Evolutionary conservation across 495 filamentous ascomycete species (phyloP).

Genomic region (Penicillium simplicissimum): DNA sequence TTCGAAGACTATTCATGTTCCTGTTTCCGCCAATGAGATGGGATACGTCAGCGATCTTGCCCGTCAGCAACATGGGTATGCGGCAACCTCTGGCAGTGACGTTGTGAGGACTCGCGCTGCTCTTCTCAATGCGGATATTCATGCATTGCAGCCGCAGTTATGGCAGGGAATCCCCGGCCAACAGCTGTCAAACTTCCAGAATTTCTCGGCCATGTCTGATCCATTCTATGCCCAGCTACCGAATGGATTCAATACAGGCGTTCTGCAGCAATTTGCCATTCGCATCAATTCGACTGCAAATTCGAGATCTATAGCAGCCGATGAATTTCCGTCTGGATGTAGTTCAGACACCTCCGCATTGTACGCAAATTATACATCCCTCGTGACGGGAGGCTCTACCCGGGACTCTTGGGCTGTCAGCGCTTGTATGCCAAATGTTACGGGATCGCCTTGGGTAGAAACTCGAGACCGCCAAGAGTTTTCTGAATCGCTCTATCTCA

Average conservation of each 20-base stretch:
- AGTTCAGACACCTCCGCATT: not conserved
- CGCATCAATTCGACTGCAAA: constrained; percentile 27
- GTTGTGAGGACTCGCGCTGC: constrained; percentile 15
- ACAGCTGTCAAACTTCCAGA: constrained; percentile 9
- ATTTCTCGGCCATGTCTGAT: constrained; percentile 12
- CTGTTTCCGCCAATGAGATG: not conserved
- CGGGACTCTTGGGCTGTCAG: not conserved
- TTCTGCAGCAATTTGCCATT: constrained; percentile 25
- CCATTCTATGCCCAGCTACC: constrained; percentile 22
- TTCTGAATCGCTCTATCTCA: constrained; percentile 20
- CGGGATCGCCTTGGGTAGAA: constrained; percentile 17
- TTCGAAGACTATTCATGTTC: constrained; percentile 7
- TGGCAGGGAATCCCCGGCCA: constrained; percentile 9
- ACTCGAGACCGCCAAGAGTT: constrained; percentile 24
- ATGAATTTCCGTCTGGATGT: not conserved
- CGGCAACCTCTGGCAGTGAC: not conserved
- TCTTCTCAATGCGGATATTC: constrained; percentile 7
- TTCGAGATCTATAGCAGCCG: not conserved
- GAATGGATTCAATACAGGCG: constrained; percentile 21
- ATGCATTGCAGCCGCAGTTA: constrained; percentile 12
- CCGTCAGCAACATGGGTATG: not conserved
- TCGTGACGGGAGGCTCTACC: not conserved
- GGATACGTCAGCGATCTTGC: not conserved
- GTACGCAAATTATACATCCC: constrained; percentile 1
- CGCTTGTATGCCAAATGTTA: not conserved